Percentiles rank a stretch among this genome's conserved stretches.
Evolutionary conservation across 805 yeast species (phyloP).

Genomic region (Wickerhamomyces bovis): DNA sequence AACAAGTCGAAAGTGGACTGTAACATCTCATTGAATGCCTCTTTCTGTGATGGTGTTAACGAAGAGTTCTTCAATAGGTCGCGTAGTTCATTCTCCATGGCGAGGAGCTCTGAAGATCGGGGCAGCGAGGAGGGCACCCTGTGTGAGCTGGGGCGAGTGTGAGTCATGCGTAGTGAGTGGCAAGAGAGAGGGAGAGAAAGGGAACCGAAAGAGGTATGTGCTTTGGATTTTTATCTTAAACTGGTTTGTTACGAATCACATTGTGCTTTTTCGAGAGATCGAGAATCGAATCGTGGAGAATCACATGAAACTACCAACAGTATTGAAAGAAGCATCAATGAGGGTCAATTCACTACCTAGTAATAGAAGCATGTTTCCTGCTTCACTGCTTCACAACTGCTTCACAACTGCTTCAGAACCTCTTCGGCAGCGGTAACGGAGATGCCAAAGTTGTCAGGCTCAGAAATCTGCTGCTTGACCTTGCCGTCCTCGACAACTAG

Average conservation of each 20-base stretch:
- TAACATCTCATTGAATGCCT: constrained; percentile 18
- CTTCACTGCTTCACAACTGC: no score
- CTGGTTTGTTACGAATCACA: not conserved
- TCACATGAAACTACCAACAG: no score
- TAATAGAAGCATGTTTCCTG: no score
- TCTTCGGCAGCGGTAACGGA: constrained; percentile 39
- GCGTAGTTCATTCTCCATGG: constrained; percentile 25
- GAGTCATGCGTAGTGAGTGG: not conserved
- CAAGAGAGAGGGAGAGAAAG: not conserved
- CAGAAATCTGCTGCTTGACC: constrained; percentile 60
- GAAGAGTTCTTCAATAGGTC: constrained; percentile 19
- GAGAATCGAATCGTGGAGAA: not conserved
- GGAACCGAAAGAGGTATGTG: not conserved
- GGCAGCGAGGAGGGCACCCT: constrained; percentile 11
- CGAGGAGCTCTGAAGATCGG: constrained; percentile 25
- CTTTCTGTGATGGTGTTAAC: constrained; percentile 12
- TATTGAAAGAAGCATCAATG: no score
- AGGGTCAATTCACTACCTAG: no score
- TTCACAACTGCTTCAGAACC: constrained; percentile 11
- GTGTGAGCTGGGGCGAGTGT: not conserved
- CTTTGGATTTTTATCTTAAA: not conserved
- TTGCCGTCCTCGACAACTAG: constrained; percentile 69
- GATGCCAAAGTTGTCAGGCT: constrained; percentile 76
- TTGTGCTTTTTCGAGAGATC: not conserved
- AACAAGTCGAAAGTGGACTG: constrained; percentile 24